Conservation (phyloP, 768 basidiomycete genomes). For the Mycena maculata region DNA sequence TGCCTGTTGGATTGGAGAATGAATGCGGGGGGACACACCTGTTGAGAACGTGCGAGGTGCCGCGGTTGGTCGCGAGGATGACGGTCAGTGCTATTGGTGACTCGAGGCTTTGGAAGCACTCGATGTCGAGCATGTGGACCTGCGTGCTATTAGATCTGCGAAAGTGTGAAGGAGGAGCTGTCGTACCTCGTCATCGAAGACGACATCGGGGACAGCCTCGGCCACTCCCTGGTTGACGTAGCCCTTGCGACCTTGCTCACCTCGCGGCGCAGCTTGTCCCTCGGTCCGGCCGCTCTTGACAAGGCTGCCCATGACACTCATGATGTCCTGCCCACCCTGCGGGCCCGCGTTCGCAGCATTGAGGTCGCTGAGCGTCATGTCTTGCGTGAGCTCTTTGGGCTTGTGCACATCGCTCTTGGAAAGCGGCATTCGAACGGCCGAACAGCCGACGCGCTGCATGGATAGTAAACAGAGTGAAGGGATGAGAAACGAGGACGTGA, state of each 20-base stretch:
- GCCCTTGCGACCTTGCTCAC: slow-evolving; percentile 98
- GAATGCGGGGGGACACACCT: slow-evolving; percentile 61
- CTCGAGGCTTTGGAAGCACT: slow-evolving; percentile 98
- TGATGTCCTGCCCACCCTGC: slow-evolving; percentile 97
- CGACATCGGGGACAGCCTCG: slow-evolving; percentile 96
- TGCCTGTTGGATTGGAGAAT: slow-evolving; percentile 15
- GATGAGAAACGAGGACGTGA: neutral
- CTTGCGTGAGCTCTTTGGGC: slow-evolving; percentile 94
- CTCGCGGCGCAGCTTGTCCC: slow-evolving; percentile 96
- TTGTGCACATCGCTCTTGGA: slow-evolving; percentile 98
- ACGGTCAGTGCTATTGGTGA: slow-evolving; percentile 98
- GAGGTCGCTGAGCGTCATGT: slow-evolving; percentile 93
- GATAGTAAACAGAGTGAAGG: neutral
- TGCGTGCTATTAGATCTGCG: slow-evolving; percentile 44
- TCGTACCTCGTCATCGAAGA: slow-evolving; percentile 96
- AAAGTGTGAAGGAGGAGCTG: slow-evolving; percentile 2
- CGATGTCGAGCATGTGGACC: slow-evolving; percentile 99
- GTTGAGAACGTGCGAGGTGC: slow-evolving; percentile 91
- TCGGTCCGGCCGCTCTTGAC: slow-evolving; percentile 95
- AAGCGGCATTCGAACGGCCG: slow-evolving; percentile 96
- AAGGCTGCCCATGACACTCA: slow-evolving; percentile 94
- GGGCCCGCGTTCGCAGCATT: slow-evolving; percentile 97
- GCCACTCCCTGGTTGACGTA: slow-evolving; percentile 99
- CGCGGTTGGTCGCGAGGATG: slow-evolving; percentile 95
- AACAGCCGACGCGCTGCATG: slow-evolving; percentile 90